Conservation (phyloP, 129 eudicot species). For the Solidago caesia region DNA sequence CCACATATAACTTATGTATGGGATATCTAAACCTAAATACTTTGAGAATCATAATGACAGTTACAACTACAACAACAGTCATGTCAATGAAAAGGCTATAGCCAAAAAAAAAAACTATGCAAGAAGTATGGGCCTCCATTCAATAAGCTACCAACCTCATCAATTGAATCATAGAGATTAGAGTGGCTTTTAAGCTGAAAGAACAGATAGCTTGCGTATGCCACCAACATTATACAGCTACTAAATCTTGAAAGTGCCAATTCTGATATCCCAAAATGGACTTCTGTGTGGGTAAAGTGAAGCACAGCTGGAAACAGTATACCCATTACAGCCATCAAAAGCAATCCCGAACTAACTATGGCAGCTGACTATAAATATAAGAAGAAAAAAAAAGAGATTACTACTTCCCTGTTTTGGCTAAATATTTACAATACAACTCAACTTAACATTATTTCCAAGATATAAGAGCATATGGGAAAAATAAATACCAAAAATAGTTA, state of each 20-base stretch:
- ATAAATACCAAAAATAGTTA: not conserved
- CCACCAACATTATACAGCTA: slow-evolving; percentile 55
- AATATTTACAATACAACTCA: not conserved
- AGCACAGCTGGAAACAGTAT: slow-evolving; percentile 80
- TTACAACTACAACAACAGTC: not conserved
- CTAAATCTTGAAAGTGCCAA: slow-evolving; percentile 54
- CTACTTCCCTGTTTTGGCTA: not conserved
- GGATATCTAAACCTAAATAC: not conserved
- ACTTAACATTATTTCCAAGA: not conserved
- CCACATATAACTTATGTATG: not conserved
- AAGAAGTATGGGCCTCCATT: not conserved
- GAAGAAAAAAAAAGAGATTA: not conserved
- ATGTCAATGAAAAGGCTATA: not conserved
- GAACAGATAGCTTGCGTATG: slow-evolving; percentile 80
- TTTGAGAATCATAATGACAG: not conserved
- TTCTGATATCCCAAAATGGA: slow-evolving; percentile 71
- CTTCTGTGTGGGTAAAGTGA: slow-evolving; percentile 75
- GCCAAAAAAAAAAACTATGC: not conserved
- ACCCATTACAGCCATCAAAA: slow-evolving; percentile 93
- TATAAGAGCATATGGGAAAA: not conserved
- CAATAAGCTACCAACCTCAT: not conserved
- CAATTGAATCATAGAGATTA: slow-evolving; percentile 1
- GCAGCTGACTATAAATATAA: slow-evolving; percentile 65
- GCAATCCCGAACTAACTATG: slow-evolving; percentile 64
- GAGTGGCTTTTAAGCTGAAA: slow-evolving; percentile 70